Evolutionary conservation across 2,329 filamentous ascomycete species (phyloP).

Genomic region (Aspergillus melleus): DNA sequence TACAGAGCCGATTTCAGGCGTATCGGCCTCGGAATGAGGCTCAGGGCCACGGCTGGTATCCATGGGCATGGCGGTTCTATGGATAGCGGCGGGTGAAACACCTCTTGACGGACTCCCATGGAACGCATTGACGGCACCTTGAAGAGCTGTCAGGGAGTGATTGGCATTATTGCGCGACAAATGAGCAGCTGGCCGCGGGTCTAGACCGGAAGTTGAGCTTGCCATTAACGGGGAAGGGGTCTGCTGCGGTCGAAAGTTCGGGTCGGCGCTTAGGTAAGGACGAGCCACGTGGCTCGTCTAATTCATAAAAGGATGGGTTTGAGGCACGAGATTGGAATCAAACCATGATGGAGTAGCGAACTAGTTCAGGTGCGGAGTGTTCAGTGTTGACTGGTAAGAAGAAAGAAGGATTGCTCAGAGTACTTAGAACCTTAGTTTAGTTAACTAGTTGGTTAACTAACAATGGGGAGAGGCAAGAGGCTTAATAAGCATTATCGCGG

Average conservation of each 20-base stretch:
- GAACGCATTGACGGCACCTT: slow-evolving; percentile 41
- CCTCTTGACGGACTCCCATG: slow-evolving; percentile 23
- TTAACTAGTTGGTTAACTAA: too few relatives aligned
- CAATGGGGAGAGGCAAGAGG: too few relatives aligned
- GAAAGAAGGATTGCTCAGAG: too few relatives aligned
- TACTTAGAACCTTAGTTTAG: too few relatives aligned
- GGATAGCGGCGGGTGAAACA: slow-evolving; percentile 15
- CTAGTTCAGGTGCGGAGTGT: too few relatives aligned
- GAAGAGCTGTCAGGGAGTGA: slow-evolving; percentile 27
- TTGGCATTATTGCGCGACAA: slow-evolving; percentile 25
- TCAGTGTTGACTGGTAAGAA: too few relatives aligned
- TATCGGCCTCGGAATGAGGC: slow-evolving; percentile 22
- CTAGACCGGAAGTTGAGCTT: slow-evolving; percentile 27
- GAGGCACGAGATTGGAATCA: too few relatives aligned
- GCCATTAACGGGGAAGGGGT: slow-evolving; percentile 28
- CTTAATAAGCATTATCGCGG: too few relatives aligned
- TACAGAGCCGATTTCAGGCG: slow-evolving; percentile 37
- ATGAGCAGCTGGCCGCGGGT: slow-evolving; percentile 28
- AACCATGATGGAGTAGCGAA: too few relatives aligned
- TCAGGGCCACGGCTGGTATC: slow-evolving; percentile 17
- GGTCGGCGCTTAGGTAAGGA: too few relatives aligned
- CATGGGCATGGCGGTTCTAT: slow-evolving; percentile 18
- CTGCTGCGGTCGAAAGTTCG: too few relatives aligned
- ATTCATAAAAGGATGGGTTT: too few relatives aligned
- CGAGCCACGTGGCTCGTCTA: background rate